Evolutionary conservation across 2,329 filamentous ascomycete genomes (phyloP), one percentile per base, ranked within the genome.

Genomic region (Nothopassalora personata): DNA sequence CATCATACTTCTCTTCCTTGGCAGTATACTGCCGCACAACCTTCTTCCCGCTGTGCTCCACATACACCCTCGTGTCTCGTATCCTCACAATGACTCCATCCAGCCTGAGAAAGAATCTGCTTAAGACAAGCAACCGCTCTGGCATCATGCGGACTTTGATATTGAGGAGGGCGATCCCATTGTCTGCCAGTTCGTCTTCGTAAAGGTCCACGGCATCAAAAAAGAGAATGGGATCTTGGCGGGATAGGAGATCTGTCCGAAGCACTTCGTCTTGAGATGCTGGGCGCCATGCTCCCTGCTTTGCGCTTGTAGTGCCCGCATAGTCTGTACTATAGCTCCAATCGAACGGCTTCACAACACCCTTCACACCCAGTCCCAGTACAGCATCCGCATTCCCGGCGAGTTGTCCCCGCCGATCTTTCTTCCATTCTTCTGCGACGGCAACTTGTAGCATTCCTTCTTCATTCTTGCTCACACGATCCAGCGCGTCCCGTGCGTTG

Each of bases 291-390:
- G 58, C 53, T n/a, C 61, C 56, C 5, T 62, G 46, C 27, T 47
- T 59, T 4, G 43, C 28, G 23, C 64, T 54, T 9, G 87, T 76
- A 3, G 88, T 90, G 53, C 94, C 94, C 58, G 82, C 83, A 75
- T 96, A 99, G 66, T 87, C 83, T 36, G 93, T 96, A 65, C 86
- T 94, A 77, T 97, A 99, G 62, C 91, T 96, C 94, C 94, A 99
- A 77, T 99, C 94, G 73, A 95, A 99, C 3, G 93, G 92, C 77
- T 92, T 92, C 56, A 99, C 90, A 28, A 97, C 87, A 72, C 97
- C 91, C 71, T 90, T 91, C 73, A 99, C 96, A 6, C 49, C 49
- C 18, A 51, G 27, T 10, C 49, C 49, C 28, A 51, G 30, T 7
- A 51, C 49, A 9, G 49, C 49, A 57, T 88, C 90, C 68, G 88